A percentile compares a stretch with the other conserved stretches of the same genome.
These are phyloP conservation scores for Hypoxylon sp. DNA, from an alignment of 2,329 filamentous ascomycete genomes.

Conservation along the genomic window DNA sequence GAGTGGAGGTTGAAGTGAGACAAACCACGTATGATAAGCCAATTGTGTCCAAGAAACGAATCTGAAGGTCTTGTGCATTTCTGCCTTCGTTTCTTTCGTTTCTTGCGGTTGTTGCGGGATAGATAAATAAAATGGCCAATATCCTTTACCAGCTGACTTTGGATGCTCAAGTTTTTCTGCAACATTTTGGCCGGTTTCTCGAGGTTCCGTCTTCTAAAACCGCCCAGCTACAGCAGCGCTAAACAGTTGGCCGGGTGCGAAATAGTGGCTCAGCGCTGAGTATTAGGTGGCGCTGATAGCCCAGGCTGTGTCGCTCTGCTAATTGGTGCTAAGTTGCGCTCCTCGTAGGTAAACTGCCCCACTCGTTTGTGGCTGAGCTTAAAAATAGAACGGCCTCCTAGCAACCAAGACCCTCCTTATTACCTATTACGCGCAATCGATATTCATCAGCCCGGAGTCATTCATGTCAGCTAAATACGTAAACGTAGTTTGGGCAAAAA, in stretches of 20 bases:
- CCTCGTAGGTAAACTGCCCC: constrained; percentile 7
- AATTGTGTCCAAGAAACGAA: not conserved
- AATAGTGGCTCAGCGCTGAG: constrained; percentile 32
- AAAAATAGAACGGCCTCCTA: constrained; percentile 33
- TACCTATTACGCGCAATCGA: constrained; percentile 39
- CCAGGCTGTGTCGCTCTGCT: constrained; percentile 30
- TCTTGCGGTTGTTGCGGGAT: constrained; percentile 32
- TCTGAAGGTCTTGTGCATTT: not conserved
- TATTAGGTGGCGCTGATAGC: constrained; percentile 29
- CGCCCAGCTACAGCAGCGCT: constrained; percentile 5
- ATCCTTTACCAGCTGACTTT: constrained; percentile 1
- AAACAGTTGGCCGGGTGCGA: constrained; percentile 8
- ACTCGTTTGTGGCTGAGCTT: constrained; percentile 41
- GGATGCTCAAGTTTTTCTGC: constrained; percentile 19
- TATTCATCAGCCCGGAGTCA: constrained; percentile 32
- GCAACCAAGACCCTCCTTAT: constrained; percentile 15
- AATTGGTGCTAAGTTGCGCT: constrained; percentile 11
- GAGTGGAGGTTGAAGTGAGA: constrained; percentile 18
- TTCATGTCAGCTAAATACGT: constrained; percentile 33
- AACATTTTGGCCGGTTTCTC: not conserved
- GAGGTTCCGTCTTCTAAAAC: constrained; percentile 6
- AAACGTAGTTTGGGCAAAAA: constrained; percentile 33
- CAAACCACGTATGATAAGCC: constrained; percentile 8
- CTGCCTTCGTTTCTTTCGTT: constrained; percentile 13
- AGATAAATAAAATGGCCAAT: constrained; percentile 21